Conservation (phyloP, 768 basidiomycete genomes). For the Auricularia auricula-judae region DNA sequence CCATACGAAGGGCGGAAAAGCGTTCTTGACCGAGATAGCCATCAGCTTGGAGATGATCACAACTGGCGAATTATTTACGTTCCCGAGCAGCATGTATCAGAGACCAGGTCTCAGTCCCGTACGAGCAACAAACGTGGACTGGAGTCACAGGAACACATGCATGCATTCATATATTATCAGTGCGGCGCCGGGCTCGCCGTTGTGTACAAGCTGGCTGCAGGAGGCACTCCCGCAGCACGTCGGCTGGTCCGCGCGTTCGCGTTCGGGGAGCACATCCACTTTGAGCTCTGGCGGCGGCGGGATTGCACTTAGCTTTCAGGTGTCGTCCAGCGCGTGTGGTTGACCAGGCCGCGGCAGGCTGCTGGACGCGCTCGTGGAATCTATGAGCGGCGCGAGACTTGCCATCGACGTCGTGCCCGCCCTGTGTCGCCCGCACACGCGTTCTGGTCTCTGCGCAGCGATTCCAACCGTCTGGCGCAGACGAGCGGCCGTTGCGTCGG, state of each 20-base stretch:
- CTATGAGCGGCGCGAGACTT: not conserved
- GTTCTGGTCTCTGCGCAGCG: not conserved
- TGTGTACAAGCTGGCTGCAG: not conserved
- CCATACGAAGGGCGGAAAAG: too few species aligned
- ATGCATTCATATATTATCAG: not conserved
- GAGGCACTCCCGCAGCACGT: not conserved
- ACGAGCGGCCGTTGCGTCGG: not conserved
- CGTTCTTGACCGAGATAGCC: too few species aligned
- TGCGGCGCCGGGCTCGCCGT: not conserved
- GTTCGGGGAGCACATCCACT: not conserved
- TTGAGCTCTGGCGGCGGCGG: not conserved
- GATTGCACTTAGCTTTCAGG: not conserved
- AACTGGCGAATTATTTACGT: too few species aligned
- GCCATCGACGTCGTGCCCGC: not conserved
- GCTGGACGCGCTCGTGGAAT: not conserved
- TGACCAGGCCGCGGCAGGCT: not conserved
- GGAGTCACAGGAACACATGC: not conserved
- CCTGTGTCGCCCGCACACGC: not conserved
- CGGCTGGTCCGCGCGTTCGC: not conserved
- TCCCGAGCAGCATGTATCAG: too few species aligned
- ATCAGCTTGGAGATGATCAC: too few species aligned
- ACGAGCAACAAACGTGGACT: too few species aligned
- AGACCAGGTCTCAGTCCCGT: too few species aligned
- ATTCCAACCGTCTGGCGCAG: not conserved
- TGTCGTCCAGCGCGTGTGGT: too few species aligned